These are phyloP conservation scores for Arthrobotrys sinensis DNA, from an alignment of 2,329 filamentous ascomycete genomes.

Conservation along the genomic window DNA sequence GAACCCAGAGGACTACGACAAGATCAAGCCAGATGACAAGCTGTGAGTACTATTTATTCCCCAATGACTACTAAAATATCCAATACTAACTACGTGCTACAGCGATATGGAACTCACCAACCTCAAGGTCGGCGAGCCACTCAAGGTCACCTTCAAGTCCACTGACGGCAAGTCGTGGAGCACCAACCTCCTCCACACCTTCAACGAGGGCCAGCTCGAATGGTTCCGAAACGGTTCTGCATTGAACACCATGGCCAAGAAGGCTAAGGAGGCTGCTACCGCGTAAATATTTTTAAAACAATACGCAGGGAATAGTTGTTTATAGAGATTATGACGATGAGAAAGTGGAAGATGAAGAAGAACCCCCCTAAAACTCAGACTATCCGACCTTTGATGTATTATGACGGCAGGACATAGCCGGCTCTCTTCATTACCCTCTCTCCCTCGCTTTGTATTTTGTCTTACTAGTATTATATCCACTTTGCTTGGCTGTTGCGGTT, in stretches of 20 bases:
- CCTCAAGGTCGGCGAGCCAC: slow-evolving; percentile 90
- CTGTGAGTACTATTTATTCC: slow-evolving; percentile 66
- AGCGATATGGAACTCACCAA: slow-evolving; percentile 88
- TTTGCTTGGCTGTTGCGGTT: neutral
- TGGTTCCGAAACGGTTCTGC: slow-evolving; percentile 99
- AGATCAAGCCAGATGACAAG: slow-evolving; percentile 92
- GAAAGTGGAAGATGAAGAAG: neutral
- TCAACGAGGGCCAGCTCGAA: slow-evolving; percentile 97
- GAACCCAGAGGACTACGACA: slow-evolving; percentile 97
- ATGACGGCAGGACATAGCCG: slow-evolving; percentile 49
- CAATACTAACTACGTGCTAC: slow-evolving; percentile 30
- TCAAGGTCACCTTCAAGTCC: slow-evolving; percentile 93
- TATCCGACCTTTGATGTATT: slow-evolving; percentile 24
- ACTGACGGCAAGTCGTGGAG: slow-evolving; percentile 87
- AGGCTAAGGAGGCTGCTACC: slow-evolving; percentile 46
- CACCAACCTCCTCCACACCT: slow-evolving; percentile 89
- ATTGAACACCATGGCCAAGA: slow-evolving; percentile 75
- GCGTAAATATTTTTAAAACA: slow-evolving; percentile 40
- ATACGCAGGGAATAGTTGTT: slow-evolving; percentile 8
- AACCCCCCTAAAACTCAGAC: neutral
- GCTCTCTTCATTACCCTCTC: slow-evolving; percentile 3
- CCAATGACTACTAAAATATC: slow-evolving; percentile 46
- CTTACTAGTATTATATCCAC: slow-evolving; percentile 40
- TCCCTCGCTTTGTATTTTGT: slow-evolving; percentile 15
- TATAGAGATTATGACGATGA: neutral